Percentiles rank a stretch among this genome's conserved stretches.
Conservation (phyloP, 495 filamentous ascomycete genomes). For the Talaromyces thailandensis region DNA sequence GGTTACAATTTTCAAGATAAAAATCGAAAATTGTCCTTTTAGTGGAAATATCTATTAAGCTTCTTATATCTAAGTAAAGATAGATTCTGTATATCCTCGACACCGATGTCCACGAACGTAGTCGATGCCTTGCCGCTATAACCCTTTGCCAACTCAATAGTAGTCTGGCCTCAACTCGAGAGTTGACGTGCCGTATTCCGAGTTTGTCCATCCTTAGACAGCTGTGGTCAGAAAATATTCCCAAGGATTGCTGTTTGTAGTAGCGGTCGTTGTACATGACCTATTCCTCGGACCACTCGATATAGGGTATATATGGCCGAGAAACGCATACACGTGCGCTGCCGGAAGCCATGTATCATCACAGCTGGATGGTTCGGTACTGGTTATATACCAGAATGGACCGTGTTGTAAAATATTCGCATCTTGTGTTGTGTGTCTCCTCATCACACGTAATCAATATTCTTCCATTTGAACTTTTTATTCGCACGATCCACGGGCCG, state of each 20-base stretch:
- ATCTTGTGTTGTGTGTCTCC: not conserved
- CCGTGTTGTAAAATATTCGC: not conserved
- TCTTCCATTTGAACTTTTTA: conserved; percentile 81
- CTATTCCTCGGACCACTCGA: not conserved
- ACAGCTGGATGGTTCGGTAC: not conserved
- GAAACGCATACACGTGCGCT: not conserved
- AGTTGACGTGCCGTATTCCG: not conserved
- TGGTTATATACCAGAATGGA: not conserved
- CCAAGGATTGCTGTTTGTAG: not conserved
- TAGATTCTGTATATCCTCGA: not conserved
- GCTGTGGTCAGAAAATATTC: not conserved
- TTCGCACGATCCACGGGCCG: conserved; percentile 76
- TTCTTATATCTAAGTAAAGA: not conserved
- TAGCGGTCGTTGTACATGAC: not conserved
- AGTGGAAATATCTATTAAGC: not conserved
- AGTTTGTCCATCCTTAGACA: not conserved
- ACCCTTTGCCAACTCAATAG: not conserved
- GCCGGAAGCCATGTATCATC: not conserved
- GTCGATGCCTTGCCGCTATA: not conserved
- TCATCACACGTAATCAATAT: conserved; percentile 54
- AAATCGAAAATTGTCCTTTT: not conserved
- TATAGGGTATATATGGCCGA: not conserved
- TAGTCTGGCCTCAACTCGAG: not conserved
- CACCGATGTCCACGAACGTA: not conserved
- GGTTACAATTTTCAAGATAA: not conserved